Conservation (phyloP, 2,329 filamentous ascomycete species). For the Arthrobotrys megalospora region DNA sequence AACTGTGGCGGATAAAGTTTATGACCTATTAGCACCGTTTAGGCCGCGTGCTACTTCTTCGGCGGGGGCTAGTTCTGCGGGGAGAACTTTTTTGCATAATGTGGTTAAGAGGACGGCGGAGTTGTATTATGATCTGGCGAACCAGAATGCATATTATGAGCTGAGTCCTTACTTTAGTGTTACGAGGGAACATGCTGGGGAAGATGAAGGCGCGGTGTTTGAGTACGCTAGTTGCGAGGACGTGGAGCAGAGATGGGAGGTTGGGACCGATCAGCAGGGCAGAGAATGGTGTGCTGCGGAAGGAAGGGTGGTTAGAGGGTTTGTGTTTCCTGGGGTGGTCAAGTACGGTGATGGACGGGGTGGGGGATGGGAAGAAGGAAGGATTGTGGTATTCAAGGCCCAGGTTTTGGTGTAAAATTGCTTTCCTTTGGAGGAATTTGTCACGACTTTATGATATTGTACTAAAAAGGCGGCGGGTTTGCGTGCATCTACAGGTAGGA, state of each 20-base stretch:
- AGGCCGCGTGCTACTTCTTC: background rate
- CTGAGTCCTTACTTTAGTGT: slow-evolving; percentile 27
- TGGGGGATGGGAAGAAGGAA: slow-evolving; percentile 37
- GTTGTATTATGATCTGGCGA: slow-evolving; percentile 38
- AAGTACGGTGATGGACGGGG: slow-evolving; percentile 53
- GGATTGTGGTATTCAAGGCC: slow-evolving; percentile 38
- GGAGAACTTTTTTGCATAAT: slow-evolving; percentile 23
- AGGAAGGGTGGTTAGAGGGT: slow-evolving; percentile 29
- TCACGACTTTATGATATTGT: background rate
- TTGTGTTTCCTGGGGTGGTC: slow-evolving; percentile 44
- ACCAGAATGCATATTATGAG: slow-evolving; percentile 46
- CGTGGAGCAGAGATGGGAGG: slow-evolving; percentile 42
- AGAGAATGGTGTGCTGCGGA: slow-evolving; percentile 47
- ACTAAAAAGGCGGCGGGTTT: slow-evolving; percentile 1
- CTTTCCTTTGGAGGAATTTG: background rate
- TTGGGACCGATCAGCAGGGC: slow-evolving; percentile 28
- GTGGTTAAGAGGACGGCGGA: slow-evolving; percentile 11
- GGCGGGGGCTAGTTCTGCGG: background rate
- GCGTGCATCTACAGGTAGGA: background rate
- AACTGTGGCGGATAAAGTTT: background rate
- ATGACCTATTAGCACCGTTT: background rate
- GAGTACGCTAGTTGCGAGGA: slow-evolving; percentile 42
- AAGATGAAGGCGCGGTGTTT: slow-evolving; percentile 29
- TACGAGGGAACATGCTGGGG: background rate
- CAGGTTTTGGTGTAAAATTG: slow-evolving; percentile 32